Evolutionary conservation across 73 alveolate species (phyloP).

Genomic region (Paramecium primaurelia): DNA sequence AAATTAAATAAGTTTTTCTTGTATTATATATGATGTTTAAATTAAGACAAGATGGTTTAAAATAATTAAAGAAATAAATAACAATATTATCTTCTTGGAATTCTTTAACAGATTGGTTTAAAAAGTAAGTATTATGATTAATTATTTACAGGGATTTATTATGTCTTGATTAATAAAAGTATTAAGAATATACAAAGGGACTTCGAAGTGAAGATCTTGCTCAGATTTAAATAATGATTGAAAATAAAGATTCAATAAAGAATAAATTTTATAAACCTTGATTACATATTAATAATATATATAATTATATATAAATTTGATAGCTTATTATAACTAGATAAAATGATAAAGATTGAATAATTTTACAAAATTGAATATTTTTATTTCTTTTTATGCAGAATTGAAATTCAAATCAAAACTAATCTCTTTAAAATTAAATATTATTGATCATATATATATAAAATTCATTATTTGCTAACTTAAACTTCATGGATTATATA

Average conservation of each 20-base stretch:
- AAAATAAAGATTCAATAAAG: not conserved
- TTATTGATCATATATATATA: not conserved
- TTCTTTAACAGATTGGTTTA: not conserved
- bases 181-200: not conserved
- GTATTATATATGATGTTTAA: not conserved
- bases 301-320: not conserved
- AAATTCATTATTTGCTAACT: not conserved
- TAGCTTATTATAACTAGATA: not conserved
- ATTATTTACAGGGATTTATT: not conserved
- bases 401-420: not conserved
- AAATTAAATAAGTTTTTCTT: not conserved
- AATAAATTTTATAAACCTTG: slow-evolving; percentile 9
- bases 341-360: not conserved
- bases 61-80: not conserved
- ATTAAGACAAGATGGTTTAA: not conserved
- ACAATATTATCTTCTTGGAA: not conserved
- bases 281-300: not conserved
- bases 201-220: not conserved
- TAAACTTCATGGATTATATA: not conserved
- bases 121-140: not conserved
- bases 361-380: not conserved
- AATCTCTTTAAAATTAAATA: not conserved
- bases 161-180: not conserved
- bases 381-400: not conserved
- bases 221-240: not conserved